Evolutionary conservation across 2,329 filamentous ascomycete species (phyloP), one percentile per base, ranked within the genome.

Genomic region (Botrytis hyacinthi): DNA sequence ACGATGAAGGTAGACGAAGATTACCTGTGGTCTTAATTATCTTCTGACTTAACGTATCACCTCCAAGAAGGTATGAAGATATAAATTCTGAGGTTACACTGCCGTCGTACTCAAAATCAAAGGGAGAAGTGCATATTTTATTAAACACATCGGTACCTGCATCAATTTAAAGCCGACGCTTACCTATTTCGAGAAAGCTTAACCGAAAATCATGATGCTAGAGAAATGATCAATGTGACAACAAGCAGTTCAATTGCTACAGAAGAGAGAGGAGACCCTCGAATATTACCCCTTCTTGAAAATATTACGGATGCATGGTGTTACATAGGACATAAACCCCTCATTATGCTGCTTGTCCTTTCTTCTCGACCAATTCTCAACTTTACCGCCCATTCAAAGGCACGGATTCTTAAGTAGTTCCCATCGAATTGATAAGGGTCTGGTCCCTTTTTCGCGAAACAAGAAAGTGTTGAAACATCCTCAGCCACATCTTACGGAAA

Each of bases 141-240:
- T 72, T 72, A 68, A 72, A 72, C 29, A 40, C 26, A 68, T 73
- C 54, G 71, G 71, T 73, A 73, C 71, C 71, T 73, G 71, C 71
- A 73, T 71, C 70, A 57, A 71, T 51, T 26, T 66, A 1, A 66
- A 71, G 54, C 66, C 71, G 71, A 18, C 63, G 63, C 71, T 65
- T 60, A 60, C 26, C 71, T 66, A 18, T 40, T 69, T 73, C 32
- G 40, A 42, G 63, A 61, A 61, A 73, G 63, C 63, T 72, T 73
- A 73, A 37, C 51, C 63, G 63, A 73, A 60, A 37, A 46, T 60
- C 63, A 69, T 57, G 42, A 69, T 63, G 57, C 66, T 29, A 59
- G 68, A 69, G 51, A 57, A 57, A 29, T 57, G 51, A 29, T 69
- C 20, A 68, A 72, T 68, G 62, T 72, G 70, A 72, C 70, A 72